A percentile compares a stretch with the other conserved stretches of the same genome.
Evolutionary conservation across 2,329 filamentous ascomycete species (phyloP).

Genomic region (Colletotrichum siamense): DNA sequence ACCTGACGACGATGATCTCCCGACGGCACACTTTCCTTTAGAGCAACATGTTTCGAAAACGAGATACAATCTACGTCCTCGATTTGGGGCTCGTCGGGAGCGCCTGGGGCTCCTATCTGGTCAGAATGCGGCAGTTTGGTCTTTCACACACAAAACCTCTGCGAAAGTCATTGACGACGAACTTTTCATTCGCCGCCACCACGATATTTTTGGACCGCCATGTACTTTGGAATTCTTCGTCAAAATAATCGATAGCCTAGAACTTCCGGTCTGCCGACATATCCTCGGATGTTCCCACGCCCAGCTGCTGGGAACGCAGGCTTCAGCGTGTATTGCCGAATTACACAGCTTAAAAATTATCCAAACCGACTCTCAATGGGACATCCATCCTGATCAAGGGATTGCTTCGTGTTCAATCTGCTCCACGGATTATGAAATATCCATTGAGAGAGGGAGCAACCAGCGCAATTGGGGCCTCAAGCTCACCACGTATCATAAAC

Average conservation of each 20-base stretch:
- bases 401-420: too few species aligned
- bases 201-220: neutral
- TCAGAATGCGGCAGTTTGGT: neutral
- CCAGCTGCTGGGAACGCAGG: fast-evolving
- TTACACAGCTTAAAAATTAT: too few species aligned
- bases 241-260: neutral
- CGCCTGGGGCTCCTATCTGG: neutral
- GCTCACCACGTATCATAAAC: too few species aligned
- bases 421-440: too few species aligned
- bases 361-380: too few species aligned
- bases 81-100: neutral
- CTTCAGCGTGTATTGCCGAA: too few species aligned
- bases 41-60: neutral
- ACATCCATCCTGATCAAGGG: too few species aligned
- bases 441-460: too few species aligned
- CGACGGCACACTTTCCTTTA: neutral
- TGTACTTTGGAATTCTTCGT: neutral
- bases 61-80: neutral
- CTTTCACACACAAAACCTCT: neutral
- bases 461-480: too few species aligned
- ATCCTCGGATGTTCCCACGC: neutral
- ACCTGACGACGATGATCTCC: neutral
- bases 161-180: neutral
- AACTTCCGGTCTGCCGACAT: neutral
- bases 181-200: neutral